Conservation (phyloP, 2,329 filamentous ascomycete genomes). For the Anthostomella pinea region DNA sequence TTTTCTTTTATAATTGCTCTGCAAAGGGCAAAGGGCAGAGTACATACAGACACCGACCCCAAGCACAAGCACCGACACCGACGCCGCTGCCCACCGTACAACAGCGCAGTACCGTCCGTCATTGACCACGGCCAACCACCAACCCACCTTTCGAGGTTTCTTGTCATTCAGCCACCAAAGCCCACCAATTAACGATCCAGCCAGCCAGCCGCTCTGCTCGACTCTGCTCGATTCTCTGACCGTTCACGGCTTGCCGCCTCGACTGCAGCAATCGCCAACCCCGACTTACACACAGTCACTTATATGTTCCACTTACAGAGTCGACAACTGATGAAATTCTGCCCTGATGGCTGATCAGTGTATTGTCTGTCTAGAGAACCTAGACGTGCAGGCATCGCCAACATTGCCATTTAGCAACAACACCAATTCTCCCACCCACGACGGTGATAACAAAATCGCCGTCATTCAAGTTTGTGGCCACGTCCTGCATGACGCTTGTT, state of each 20-base stretch:
- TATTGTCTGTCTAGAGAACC: conserved; percentile 66
- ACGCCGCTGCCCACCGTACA: conserved; percentile 16
- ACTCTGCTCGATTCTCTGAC: conserved; percentile 1
- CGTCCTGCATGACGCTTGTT: conserved; percentile 86
- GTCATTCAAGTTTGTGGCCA: conserved; percentile 78
- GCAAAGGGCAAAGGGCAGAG: too few species aligned
- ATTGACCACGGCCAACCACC: conserved; percentile 13
- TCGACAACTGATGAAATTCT: conserved; percentile 30
- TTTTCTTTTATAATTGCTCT: too few species aligned
- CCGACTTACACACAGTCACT: conserved; percentile 38
- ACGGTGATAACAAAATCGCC: conserved; percentile 48
- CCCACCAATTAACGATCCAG: conserved; percentile 5
- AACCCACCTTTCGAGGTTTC: background rate
- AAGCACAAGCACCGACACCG: too few species aligned
- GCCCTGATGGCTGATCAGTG: conserved; percentile 59
- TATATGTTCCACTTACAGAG: conserved; percentile 35
- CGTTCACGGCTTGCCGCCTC: conserved; percentile 19
- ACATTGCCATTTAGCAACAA: conserved; percentile 28
- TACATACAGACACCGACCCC: too few species aligned
- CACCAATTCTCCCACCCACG: conserved; percentile 12
- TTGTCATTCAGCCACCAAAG: conserved; percentile 1
- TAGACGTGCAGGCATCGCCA: conserved; percentile 36
- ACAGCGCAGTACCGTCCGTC: conserved; percentile 14
- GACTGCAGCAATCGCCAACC: conserved; percentile 23
- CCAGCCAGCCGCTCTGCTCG: conserved; percentile 10